Evolutionary conservation across 371 early-diverging fungal genomes (phyloP).

Genomic region (Mortierella sp.): DNA sequence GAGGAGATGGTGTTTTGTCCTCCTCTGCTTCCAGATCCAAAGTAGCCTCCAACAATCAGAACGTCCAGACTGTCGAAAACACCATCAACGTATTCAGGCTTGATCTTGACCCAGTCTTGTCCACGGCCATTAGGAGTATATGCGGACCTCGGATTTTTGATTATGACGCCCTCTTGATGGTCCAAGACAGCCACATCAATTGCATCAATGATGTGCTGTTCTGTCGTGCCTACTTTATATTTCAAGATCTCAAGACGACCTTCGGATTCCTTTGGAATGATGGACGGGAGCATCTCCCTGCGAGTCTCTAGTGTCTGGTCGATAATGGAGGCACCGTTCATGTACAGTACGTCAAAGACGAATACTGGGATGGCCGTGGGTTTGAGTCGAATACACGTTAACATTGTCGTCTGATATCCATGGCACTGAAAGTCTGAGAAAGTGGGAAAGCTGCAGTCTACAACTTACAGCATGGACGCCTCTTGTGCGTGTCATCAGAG

Average conservation of each 20-base stretch:
- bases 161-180: constrained; percentile 71
- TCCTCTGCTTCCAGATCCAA: constrained; percentile 71
- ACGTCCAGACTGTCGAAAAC: constrained; percentile 78
- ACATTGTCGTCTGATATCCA: too few species aligned
- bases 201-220: constrained; percentile 68
- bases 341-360: constrained; percentile 78
- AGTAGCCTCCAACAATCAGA: constrained; percentile 72
- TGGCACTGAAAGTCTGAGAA: too few species aligned
- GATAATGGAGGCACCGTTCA: constrained; percentile 68
- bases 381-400: background rate
- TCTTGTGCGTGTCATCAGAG: constrained; percentile 49
- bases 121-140: constrained; percentile 69
- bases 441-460: too few species aligned
- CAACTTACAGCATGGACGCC: constrained; percentile 65
- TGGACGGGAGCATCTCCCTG: constrained; percentile 56
- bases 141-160: constrained; percentile 70
- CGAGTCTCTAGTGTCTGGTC: constrained; percentile 66
- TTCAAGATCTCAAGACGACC: constrained; percentile 64
- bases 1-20: constrained; percentile 66
- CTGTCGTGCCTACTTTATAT: constrained; percentile 60
- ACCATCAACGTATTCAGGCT: constrained; percentile 78
- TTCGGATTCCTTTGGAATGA: constrained; percentile 60
- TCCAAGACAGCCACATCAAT: constrained; percentile 65
- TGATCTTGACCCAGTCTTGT: constrained; percentile 79
- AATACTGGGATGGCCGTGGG: constrained; percentile 51